Conservation (phyloP, 192 early-diverging fungal genomes). For the Coemansia sp. region DNA sequence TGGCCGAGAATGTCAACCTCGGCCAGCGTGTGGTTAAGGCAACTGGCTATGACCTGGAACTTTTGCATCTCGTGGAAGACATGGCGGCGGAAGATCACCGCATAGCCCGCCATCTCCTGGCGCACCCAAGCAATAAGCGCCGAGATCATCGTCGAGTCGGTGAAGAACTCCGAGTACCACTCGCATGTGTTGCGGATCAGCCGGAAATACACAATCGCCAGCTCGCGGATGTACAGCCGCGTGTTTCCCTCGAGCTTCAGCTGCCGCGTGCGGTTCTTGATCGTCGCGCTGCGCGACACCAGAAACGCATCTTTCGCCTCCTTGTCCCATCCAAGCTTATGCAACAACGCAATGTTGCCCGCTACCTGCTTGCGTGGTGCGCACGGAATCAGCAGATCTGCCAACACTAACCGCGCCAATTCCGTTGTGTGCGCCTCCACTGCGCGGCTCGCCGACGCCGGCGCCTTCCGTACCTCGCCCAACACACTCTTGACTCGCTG, state of each 20-base stretch:
- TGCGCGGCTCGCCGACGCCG: constrained; percentile 22
- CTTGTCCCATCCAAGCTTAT: constrained; percentile 62
- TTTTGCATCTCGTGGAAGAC: constrained; percentile 78
- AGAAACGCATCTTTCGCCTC: constrained; percentile 87
- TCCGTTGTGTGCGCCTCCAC: constrained; percentile 40
- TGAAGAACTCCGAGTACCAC: constrained; percentile 91
- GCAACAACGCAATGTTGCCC: constrained; percentile 74
- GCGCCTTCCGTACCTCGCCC: constrained; percentile 18
- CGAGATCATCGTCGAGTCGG: constrained; percentile 84
- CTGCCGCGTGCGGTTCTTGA: constrained; percentile 66
- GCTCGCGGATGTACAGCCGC: constrained; percentile 76
- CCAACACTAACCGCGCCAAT: constrained; percentile 57
- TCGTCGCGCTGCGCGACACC: constrained; percentile 69
- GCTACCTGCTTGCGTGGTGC: constrained; percentile 79
- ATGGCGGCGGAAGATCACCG: constrained; percentile 81
- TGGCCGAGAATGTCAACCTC: constrained; percentile 79
- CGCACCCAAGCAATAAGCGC: constrained; percentile 93
- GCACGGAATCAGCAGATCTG: constrained; percentile 79
- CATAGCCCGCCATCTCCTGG: constrained; percentile 81
- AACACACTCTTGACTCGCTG: constrained; percentile 25
- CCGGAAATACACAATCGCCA: constrained; percentile 85
- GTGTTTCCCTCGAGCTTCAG: constrained; percentile 90
- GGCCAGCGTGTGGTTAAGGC: constrained; percentile 71
- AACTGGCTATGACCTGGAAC: constrained; percentile 82
- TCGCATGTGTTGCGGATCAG: constrained; percentile 94